Evolutionary conservation across 1,139 yeast species (phyloP).

Genomic region (Pneumocystis canis): DNA sequence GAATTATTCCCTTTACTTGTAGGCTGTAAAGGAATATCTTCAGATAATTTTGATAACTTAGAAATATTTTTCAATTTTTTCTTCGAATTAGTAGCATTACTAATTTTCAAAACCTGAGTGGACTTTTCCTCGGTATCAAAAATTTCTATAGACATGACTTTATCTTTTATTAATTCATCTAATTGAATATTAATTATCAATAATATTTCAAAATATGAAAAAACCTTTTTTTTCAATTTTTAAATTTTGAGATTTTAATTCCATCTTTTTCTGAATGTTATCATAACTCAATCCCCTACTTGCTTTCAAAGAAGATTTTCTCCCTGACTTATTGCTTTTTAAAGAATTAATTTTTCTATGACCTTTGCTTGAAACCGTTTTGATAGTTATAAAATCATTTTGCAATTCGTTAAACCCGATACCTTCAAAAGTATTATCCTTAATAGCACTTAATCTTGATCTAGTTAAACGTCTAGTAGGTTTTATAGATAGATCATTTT

Average conservation of each 20-base stretch:
- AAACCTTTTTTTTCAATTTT: neutral
- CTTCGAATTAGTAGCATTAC: neutral
- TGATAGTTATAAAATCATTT: neutral
- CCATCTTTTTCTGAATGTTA: neutral
- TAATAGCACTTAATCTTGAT: neutral
- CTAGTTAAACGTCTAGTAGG: neutral
- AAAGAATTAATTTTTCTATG: neutral
- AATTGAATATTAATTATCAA: neutral
- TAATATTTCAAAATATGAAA: neutral
- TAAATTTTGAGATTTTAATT: neutral
- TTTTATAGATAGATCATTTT: neutral
- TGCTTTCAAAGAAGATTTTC: neutral
- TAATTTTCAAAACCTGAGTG: neutral
- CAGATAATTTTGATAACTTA: neutral
- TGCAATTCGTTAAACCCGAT: neutral
- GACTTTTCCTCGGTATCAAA: neutral
- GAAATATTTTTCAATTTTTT: neutral
- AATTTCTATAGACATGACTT: neutral
- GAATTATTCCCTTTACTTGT: neutral
- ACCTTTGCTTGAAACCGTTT: neutral
- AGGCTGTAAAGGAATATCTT: neutral
- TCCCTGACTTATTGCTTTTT: neutral
- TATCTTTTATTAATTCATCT: neutral
- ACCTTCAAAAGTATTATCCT: neutral
- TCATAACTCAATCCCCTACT: neutral